phyloP scores from a whole-genome alignment of 2,329 filamentous ascomycete species.

The Exophiala mesophila region DNA sequence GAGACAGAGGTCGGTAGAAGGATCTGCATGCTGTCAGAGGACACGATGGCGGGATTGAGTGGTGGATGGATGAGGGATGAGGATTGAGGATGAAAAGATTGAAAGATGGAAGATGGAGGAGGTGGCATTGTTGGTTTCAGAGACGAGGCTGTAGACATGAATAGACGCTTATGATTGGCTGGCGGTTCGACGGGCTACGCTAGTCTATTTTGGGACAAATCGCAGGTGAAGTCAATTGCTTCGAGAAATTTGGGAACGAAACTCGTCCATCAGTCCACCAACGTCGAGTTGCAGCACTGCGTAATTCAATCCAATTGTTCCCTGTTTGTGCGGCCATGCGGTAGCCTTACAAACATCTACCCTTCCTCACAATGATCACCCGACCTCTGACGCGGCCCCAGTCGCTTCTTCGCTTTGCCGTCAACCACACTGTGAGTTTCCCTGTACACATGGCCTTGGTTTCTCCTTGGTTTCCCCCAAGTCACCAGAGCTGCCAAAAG shows the following conservation, averaged over 20 bases:
- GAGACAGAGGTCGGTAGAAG: background rate
- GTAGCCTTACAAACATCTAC: background rate
- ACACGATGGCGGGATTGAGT: slow-evolving; percentile 1
- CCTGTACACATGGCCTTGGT: too few species aligned
- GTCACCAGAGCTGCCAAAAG: background rate
- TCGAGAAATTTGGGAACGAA: background rate
- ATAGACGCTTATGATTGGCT: slow-evolving; percentile 15
- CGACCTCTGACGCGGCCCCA: slow-evolving; percentile 25
- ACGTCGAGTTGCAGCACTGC: background rate
- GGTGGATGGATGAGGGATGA: slow-evolving; percentile 8
- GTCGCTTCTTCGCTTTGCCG: slow-evolving; percentile 22
- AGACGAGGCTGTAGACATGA: slow-evolving; percentile 10
- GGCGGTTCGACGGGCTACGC: background rate
- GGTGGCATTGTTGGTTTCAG: slow-evolving; percentile 21
- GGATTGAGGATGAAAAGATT: slow-evolving; percentile 3
- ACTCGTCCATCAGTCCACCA: background rate
- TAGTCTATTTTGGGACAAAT: slow-evolving; percentile 10
- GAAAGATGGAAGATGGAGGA: slow-evolving; percentile 6
- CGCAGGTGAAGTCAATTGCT: slow-evolving; percentile 5
- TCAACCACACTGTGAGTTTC: slow-evolving; percentile 15
- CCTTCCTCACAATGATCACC: slow-evolving; percentile 17
- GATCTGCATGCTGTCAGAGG: background rate
- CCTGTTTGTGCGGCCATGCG: background rate
- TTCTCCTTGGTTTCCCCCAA: too few species aligned
- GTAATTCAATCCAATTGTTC: background rate